A percentile compares a stretch with the other conserved stretches of the same genome.
These are phyloP conservation scores for Xylariaceae sp. DNA, from an alignment of 2,329 filamentous ascomycete species.

Conservation along the genomic window DNA sequence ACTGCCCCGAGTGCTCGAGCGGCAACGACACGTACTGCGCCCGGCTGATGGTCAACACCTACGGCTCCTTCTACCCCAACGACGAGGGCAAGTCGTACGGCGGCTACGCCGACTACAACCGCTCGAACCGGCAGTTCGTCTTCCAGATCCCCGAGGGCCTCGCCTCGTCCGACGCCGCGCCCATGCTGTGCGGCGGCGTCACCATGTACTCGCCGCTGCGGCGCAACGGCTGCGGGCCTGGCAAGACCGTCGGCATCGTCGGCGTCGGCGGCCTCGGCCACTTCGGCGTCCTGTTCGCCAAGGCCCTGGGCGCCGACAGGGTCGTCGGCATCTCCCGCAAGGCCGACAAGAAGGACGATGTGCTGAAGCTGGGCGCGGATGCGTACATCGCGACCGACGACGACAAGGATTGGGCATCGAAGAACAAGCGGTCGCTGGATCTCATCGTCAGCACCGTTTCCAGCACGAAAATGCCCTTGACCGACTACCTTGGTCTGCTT, in stretches of 20 bases:
- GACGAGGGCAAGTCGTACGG: slow-evolving; percentile 52
- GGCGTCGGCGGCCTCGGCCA: slow-evolving; percentile 64
- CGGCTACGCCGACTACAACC: slow-evolving; percentile 35
- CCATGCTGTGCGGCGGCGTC: slow-evolving; percentile 64
- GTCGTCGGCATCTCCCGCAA: slow-evolving; percentile 53
- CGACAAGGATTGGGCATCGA: slow-evolving; percentile 47
- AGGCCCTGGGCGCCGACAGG: slow-evolving; percentile 55
- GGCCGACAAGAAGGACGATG: slow-evolving; percentile 45
- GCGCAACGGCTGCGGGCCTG: slow-evolving; percentile 57
- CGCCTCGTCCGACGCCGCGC: slow-evolving; percentile 37
- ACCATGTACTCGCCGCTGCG: slow-evolving; percentile 58
- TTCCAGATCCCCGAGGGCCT: slow-evolving; percentile 37
- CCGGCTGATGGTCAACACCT: slow-evolving; percentile 39
- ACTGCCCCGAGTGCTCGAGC: slow-evolving; percentile 34
- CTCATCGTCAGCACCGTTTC: slow-evolving; percentile 54
- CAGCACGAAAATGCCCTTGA: slow-evolving; percentile 48
- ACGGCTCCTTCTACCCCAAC: slow-evolving; percentile 41
- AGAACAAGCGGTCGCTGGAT: slow-evolving; percentile 44
- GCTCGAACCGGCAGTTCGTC: slow-evolving; percentile 35
- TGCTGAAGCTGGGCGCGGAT: slow-evolving; percentile 50
- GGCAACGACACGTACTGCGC: slow-evolving; percentile 36
- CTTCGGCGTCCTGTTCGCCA: slow-evolving; percentile 61
- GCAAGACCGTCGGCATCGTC: slow-evolving; percentile 60
- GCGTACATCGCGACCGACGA: slow-evolving; percentile 37
- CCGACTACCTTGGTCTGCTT: slow-evolving; percentile 55